These are phyloP conservation scores for Teratosphaeria gauchensis DNA, from an alignment of 2,329 filamentous ascomycete genomes.

Conservation along the genomic window DNA sequence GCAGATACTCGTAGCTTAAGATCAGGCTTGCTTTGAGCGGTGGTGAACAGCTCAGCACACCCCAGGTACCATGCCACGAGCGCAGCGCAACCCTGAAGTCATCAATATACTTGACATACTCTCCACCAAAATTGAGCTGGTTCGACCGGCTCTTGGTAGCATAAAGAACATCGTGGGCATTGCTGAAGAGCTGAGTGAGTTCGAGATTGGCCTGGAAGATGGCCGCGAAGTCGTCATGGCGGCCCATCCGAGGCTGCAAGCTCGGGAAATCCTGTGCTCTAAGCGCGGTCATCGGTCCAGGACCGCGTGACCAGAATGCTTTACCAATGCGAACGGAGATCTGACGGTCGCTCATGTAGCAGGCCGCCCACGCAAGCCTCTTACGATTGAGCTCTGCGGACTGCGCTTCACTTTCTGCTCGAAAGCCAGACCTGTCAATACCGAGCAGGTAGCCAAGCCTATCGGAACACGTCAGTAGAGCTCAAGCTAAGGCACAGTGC, in stretches of 20 bases:
- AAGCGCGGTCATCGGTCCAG: constrained; percentile 24
- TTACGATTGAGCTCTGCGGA: constrained; percentile 23
- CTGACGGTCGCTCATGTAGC: constrained; percentile 26
- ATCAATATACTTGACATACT: constrained; percentile 28
- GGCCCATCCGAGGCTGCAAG: constrained; percentile 15
- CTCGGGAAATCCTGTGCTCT: constrained; percentile 24
- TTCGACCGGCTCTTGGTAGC: constrained; percentile 24
- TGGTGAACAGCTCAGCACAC: constrained; percentile 32
- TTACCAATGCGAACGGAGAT: constrained; percentile 26
- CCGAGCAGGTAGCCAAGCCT: constrained; percentile 25
- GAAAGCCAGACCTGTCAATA: constrained; percentile 25
- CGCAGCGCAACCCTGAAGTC: constrained; percentile 24
- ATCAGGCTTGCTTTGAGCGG: constrained; percentile 51
- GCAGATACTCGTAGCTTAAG: constrained; percentile 54
- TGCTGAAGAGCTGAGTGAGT: constrained; percentile 26
- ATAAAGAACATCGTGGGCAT: constrained; percentile 27
- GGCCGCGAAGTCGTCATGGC: constrained; percentile 23
- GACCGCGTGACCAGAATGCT: constrained; percentile 25
- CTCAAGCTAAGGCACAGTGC: not conserved
- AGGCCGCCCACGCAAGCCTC: constrained; percentile 25
- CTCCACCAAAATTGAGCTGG: constrained; percentile 24
- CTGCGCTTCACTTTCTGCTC: constrained; percentile 18
- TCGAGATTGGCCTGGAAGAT: constrained; percentile 26
- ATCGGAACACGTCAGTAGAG: not conserved
- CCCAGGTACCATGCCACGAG: constrained; percentile 26